Percentiles rank a stretch among this genome's conserved stretches.
Conservation (phyloP, 116 monocot genomes). For the Iris pallida region DNA sequence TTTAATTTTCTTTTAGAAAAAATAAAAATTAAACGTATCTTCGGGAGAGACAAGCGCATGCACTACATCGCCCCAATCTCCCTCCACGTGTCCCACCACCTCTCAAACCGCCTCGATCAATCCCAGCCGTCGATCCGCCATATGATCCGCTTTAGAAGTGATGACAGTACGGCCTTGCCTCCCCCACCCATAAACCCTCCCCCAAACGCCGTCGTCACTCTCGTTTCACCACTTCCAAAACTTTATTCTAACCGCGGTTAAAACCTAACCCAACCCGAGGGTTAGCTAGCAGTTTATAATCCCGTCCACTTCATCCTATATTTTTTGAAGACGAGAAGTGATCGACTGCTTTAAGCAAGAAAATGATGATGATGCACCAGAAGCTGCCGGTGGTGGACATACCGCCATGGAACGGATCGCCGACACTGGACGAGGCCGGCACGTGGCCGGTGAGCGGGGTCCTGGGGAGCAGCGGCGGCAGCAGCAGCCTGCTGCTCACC, state of each 20-base stretch:
- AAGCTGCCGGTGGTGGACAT: conserved; percentile 13
- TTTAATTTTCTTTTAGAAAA: no score
- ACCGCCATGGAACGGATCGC: conserved; percentile 14
- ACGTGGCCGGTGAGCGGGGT: background rate
- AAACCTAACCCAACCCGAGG: background rate
- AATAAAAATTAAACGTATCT: no score
- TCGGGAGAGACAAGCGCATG: conserved; percentile 1
- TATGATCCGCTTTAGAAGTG: background rate
- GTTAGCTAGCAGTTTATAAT: conserved; percentile 12
- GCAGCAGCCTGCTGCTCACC: background rate
- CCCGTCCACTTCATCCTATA: background rate
- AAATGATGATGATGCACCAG: no score
- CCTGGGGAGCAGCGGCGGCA: background rate
- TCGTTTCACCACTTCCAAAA: background rate
- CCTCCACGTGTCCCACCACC: conserved; percentile 27
- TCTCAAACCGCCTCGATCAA: background rate
- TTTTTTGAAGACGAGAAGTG: no score
- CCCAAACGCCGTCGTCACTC: conserved; percentile 16
- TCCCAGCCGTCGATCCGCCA: background rate
- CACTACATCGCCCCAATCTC: background rate
- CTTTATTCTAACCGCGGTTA: conserved; percentile 13
- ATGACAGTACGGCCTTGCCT: no score
- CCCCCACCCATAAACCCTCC: background rate
- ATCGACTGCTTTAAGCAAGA: no score
- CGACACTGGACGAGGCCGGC: conserved; percentile 10